Evolutionary conservation across 2,329 filamentous ascomycete genomes (phyloP).

Genomic region (Rhynchosporium secalis): DNA sequence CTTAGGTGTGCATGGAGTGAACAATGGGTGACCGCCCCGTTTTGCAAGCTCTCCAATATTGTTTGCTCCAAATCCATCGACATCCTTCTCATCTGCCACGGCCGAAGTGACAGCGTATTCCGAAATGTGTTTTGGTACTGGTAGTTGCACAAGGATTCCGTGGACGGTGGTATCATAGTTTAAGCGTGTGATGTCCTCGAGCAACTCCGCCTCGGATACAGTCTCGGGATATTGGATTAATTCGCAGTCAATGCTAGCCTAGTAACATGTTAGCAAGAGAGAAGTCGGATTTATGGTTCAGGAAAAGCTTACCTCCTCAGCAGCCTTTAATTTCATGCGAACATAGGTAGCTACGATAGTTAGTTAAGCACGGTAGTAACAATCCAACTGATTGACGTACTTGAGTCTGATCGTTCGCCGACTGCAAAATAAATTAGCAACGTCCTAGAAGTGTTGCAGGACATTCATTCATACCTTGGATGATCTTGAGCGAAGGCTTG

Average conservation of each 20-base stretch:
- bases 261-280: constrained; percentile 28
- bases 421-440: constrained; percentile 54
- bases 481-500: constrained; percentile 86
- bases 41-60: constrained; percentile 98
- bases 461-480: constrained; percentile 69
- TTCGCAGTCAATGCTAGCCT: constrained; percentile 89
- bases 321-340: constrained; percentile 99
- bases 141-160: constrained; percentile 91
- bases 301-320: constrained; percentile 67
- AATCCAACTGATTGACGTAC: constrained; percentile 52
- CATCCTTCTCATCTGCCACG: constrained; percentile 92
- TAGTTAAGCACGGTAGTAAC: constrained; percentile 13
- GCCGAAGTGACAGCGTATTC: constrained; percentile 89
- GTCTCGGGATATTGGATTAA: constrained; percentile 80
- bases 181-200: constrained; percentile 75
- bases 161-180: constrained; percentile 88
- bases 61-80: constrained; percentile 89
- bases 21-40: constrained; percentile 83
- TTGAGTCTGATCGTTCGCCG: constrained; percentile 88
- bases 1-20: constrained; percentile 94
- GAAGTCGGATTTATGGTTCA: not conserved
- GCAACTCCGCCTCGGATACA: constrained; percentile 80
- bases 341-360: constrained; percentile 80
- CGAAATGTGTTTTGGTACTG: constrained; percentile 83
- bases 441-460: not conserved